Evolutionary conservation across 2,329 filamentous ascomycete species (phyloP).

Genomic region (Clarireedia homoeocarpa): DNA sequence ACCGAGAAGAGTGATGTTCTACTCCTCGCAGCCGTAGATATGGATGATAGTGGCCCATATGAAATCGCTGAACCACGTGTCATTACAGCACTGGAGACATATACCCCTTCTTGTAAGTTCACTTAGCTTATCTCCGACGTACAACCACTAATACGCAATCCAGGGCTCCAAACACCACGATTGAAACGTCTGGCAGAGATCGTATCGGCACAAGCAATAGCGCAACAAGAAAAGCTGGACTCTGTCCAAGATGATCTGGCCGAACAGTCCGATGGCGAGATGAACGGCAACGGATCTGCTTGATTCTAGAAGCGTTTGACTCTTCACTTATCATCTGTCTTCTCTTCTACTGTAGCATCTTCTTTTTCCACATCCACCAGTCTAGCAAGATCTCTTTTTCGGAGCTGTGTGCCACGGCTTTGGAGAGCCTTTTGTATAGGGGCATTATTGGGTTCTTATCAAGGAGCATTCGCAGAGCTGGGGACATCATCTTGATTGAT

Average conservation of each 20-base stretch:
- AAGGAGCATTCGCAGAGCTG: slow-evolving; percentile 2
- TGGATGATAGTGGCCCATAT: slow-evolving; percentile 98
- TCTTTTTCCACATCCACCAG: slow-evolving; percentile 18
- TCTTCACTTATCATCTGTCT: slow-evolving; percentile 8
- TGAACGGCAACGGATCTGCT: slow-evolving; percentile 23
- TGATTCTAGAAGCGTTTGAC: slow-evolving; percentile 13
- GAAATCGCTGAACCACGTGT: slow-evolving; percentile 95
- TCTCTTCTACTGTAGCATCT: slow-evolving; percentile 29
- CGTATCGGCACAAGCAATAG: slow-evolving; percentile 90
- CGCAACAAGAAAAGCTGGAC: slow-evolving; percentile 83
- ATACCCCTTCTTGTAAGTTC: slow-evolving; percentile 88
- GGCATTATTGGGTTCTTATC: slow-evolving; percentile 8
- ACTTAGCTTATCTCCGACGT: not conserved
- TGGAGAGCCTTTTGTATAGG: slow-evolving; percentile 26
- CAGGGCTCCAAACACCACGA: slow-evolving; percentile 91
- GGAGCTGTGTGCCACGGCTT: slow-evolving; percentile 12
- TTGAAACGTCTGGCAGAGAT: slow-evolving; percentile 97
- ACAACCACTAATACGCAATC: slow-evolving; percentile 25
- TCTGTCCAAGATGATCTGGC: slow-evolving; percentile 40
- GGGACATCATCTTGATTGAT: slow-evolving; percentile 7
- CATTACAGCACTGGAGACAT: slow-evolving; percentile 94
- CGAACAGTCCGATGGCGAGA: slow-evolving; percentile 34
- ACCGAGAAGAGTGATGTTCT: slow-evolving; percentile 98
- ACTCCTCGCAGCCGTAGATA: slow-evolving; percentile 87
- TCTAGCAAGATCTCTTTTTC: slow-evolving; percentile 17